Base-by-base conservation (phyloP, 495 filamentous ascomycete species). In the Bombardia bombarda region DNA sequence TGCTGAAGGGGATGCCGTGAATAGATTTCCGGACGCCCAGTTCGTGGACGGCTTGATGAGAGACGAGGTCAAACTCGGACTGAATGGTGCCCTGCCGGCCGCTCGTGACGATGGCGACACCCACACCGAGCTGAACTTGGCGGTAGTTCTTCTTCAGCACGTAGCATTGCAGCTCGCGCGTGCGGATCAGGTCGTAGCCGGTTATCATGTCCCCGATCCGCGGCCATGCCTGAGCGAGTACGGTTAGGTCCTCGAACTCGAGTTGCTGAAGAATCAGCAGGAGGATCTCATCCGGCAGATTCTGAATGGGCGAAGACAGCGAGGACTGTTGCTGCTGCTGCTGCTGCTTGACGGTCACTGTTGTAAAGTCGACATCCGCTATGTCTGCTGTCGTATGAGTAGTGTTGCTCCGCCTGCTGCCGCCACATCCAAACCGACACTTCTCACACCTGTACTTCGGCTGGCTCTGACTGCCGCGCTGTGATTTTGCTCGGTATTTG, bases 41-140 rank as follows among this genome's bases (percentile, higher is more conserved):
- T 3, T 46, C 36, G 6, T 40, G 22, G 42, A 57, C 73, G 4
- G 64, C 73, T 28, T 65, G 51, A 10, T 59, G 19, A 1, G 67
- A 72, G 4, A 77, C 38, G 12, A 74, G 49, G 38, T 75, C 72
- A 40, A 75, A 75, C 47, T 75, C 73, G 0, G 73, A 74, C 17
- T 60, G 30, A n/a, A 64, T 22, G 4, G 50, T 45, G 3, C 58
- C 53, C 26, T 38, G 34, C 10, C 48, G 36, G 32, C 65, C 50
- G 5, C 6, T 8, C 1, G 8, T 18, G 1, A 32, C 3, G n/a
- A 51, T 21, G 12, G 36, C 38, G 28, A 75, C 66, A 6, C 70
- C 71, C 20, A 77, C 58, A 4, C 73, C 73, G 10, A 77, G 64
- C 7, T 66, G 62, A 2, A 51, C 42, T 5, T 51, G 38, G 21